Evolutionary conservation across 2,329 filamentous ascomycete species (phyloP), one percentile per base, ranked within the genome.

Genomic region (Penicillium sp.): DNA sequence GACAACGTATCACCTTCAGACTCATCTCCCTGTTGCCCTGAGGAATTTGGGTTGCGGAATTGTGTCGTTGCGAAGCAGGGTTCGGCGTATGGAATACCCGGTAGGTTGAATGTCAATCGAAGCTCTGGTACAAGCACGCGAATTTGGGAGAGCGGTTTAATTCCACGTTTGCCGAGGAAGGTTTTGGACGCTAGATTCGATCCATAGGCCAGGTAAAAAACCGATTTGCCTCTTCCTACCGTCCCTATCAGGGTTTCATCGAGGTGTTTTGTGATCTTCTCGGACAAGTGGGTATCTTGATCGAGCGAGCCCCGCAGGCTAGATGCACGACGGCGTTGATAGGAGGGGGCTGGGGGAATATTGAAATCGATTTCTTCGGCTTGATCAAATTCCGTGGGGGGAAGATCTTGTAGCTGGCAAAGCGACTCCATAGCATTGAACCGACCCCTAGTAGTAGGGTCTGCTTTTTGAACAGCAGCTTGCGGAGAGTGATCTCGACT

Each of bases 1-100:
- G 46, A 40, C 5, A 23, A 24, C 5, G 55, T 46, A 11, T 58
- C 45, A 19, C 66, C 52, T n/a, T 52, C 31, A 23, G 39, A 26
- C n/a, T 55, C 52, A 11, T 34, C 37, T 3, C 52, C 29, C 14
- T 47, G 23, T n/a, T 26, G 34, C 24, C 45, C 31, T 1, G n/a
- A 8, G 9, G 24, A n/a, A 52, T 56, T 31, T 31, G 71, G 55
- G 58, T 85, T 80, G 44, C 88, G 84, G 48, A 81, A 80, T 14
- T 82, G 83, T 2, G 88, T 88, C 67, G 96, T 96, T 53, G 91
- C 92, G 71, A 97, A 97, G 72, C 93, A 96, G 0, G 94, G 93
- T 74, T 97, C 94, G 11, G 76, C 69, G 75, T 97, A 97, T 0
- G 94, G 90, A 1, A 97, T 68, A 1, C 92, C 93, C 0, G 92